phyloP scores from a whole-genome alignment of 805 yeast species.

The Suhomyces canberraensis region DNA sequence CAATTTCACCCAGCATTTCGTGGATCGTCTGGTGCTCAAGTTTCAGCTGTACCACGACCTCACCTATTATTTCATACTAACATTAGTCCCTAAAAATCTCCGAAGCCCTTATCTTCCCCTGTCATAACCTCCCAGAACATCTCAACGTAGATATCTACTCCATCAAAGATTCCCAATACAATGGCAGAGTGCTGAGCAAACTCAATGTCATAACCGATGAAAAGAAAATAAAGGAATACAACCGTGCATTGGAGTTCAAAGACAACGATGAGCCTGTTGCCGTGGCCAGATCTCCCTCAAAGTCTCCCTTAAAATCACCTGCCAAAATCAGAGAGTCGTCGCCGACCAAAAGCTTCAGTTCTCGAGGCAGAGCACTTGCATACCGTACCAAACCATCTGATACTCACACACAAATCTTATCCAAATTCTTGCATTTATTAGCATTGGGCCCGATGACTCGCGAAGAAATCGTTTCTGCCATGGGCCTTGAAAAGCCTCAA shows the following conservation, averaged over 20 bases:
- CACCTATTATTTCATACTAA: no score
- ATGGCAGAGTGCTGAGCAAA: conserved; percentile 31
- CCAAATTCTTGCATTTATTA: conserved; percentile 41
- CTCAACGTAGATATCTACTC: conserved; percentile 35
- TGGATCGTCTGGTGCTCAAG: no score
- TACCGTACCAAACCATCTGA: conserved; percentile 5
- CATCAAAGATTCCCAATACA: conserved; percentile 14
- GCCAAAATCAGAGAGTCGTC: conserved; percentile 1
- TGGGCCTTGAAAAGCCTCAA: conserved; percentile 16
- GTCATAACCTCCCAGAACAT: conserved; percentile 31
- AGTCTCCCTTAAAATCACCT: conserved; percentile 1
- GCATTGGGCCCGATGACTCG: conserved; percentile 48
- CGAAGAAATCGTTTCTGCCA: conserved; percentile 20
- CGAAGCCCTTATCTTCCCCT: conserved; percentile 28
- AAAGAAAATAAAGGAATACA: conserved; percentile 23
- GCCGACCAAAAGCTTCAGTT: background rate
- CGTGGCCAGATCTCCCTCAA: conserved; percentile 3
- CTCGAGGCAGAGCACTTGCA: conserved; percentile 1
- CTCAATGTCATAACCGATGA: conserved; percentile 32
- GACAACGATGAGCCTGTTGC: background rate
- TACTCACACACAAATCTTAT: conserved; percentile 2
- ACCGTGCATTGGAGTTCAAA: conserved; percentile 4
- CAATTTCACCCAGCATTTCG: no score
- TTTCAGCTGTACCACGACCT: no score
- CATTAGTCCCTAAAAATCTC: conserved; percentile 27